Evolutionary conservation across 441 rosid species (phyloP).

Genomic region (Omphalea diandra): DNA sequence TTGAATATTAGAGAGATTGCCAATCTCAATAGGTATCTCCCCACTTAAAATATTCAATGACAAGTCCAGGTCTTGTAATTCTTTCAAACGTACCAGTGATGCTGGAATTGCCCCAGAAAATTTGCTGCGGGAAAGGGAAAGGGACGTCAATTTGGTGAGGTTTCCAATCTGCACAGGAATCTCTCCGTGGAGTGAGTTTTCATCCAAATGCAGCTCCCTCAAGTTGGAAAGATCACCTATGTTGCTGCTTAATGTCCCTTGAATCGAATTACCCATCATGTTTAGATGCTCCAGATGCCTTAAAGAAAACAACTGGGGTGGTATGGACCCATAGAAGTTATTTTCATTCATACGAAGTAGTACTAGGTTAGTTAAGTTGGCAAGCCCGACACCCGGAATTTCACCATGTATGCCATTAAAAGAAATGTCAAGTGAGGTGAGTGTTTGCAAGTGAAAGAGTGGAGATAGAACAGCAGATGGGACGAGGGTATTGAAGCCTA

Average conservation of each 20-base stretch:
- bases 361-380: slow-evolving; percentile 14
- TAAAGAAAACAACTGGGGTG: slow-evolving; percentile 20
- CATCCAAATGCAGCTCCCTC: neutral
- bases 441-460: slow-evolving; percentile 13
- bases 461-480: slow-evolving; percentile 7
- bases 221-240: slow-evolving; percentile 27
- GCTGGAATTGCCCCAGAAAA: slow-evolving; percentile 31
- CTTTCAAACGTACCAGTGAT: neutral
- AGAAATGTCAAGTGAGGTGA: neutral
- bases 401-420: neutral
- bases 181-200: neutral
- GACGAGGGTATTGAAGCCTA: neutral
- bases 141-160: neutral
- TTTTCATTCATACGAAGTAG: neutral
- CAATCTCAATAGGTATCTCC: slow-evolving; percentile 12
- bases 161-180: slow-evolving; percentile 5
- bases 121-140: slow-evolving; percentile 4
- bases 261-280: slow-evolving; percentile 29
- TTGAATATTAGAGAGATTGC: neutral
- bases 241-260: slow-evolving; percentile 11
- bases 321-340: slow-evolving; percentile 11
- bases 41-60: neutral
- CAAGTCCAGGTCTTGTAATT: neutral
- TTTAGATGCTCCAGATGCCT: slow-evolving; percentile 21
- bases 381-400: slow-evolving; percentile 13